Evolutionary conservation across 805 yeast genomes (phyloP).

Genomic region (Yarrowia yakushimensis): DNA sequence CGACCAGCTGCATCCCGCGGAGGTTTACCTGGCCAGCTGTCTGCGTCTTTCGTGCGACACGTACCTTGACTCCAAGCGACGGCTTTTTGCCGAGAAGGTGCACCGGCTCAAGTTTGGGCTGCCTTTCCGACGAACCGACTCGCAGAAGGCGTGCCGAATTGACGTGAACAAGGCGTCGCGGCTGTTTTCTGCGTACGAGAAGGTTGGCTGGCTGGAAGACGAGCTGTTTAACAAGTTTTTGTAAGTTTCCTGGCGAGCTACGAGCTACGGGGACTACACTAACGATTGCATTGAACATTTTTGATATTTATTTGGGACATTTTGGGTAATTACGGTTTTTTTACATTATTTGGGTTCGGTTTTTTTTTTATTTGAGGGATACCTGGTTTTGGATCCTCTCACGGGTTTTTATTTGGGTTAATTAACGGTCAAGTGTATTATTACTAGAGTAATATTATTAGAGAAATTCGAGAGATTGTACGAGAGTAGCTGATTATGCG

Average conservation of each 20-base stretch:
- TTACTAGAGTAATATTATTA: conserved; percentile 11
- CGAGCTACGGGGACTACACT: not conserved
- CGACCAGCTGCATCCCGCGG: conserved; percentile 83
- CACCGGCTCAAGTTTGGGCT: conserved; percentile 62
- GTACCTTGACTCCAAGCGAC: conserved; percentile 70
- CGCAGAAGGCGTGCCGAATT: conserved; percentile 95
- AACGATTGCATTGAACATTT: conserved; percentile 23
- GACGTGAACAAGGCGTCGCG: conserved; percentile 96
- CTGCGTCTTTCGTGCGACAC: conserved; percentile 83
- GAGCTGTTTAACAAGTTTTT: conserved; percentile 54
- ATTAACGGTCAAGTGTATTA: conserved; percentile 15
- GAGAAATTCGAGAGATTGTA: not conserved
- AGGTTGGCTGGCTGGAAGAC: conserved; percentile 89
- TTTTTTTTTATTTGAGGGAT: conserved; percentile 3
- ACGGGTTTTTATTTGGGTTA: conserved; percentile 18
- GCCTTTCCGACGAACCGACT: conserved; percentile 94
- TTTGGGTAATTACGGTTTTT: conserved; percentile 19
- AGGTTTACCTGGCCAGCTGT: conserved; percentile 78
- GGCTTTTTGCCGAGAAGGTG: conserved; percentile 87
- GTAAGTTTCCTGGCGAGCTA: conserved; percentile 25
- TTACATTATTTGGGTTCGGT: conserved; percentile 16
- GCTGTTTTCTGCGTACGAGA: conserved; percentile 83
- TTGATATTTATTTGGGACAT: conserved; percentile 25
- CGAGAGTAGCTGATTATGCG: not conserved
- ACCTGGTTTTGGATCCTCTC: conserved; percentile 5